A percentile compares a stretch with the other conserved stretches of the same genome.
Evolutionary conservation across 148 eudicot genomes (phyloP).

Genomic region (Euryodendron excelsum): DNA sequence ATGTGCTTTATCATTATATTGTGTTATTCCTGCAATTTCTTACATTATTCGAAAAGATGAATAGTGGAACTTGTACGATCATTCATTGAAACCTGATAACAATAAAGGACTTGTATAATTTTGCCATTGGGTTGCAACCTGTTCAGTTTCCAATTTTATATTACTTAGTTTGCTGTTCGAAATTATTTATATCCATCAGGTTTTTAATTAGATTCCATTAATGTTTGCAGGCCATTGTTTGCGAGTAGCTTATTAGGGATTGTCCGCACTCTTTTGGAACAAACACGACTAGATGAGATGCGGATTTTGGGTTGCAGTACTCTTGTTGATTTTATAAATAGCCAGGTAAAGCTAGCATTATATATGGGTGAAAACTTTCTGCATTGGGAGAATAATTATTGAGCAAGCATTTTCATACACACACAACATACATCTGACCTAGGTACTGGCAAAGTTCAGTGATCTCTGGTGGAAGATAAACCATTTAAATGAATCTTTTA

Average conservation of each 20-base stretch:
- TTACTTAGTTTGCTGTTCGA: not conserved
- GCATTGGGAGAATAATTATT: not conserved
- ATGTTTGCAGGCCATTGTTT: slow-evolving; percentile 72
- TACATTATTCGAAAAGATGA: not conserved
- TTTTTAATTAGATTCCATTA: not conserved
- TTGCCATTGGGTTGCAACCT: not conserved
- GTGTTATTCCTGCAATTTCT: not conserved
- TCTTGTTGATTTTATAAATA: slow-evolving; percentile 69
- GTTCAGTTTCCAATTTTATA: not conserved
- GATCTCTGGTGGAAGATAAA: not conserved
- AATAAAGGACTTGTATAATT: not conserved
- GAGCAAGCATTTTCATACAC: not conserved
- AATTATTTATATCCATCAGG: not conserved
- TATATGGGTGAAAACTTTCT: not conserved
- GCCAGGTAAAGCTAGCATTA: slow-evolving; percentile 50
- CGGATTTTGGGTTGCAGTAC: slow-evolving; percentile 69
- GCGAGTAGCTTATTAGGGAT: slow-evolving; percentile 72
- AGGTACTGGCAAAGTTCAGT: not conserved
- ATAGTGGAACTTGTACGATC: not conserved
- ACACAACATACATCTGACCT: not conserved
- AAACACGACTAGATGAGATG: slow-evolving; percentile 53
- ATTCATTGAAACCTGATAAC: not conserved
- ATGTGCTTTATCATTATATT: not conserved
- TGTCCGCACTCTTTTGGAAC: slow-evolving; percentile 69
- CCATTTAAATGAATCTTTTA: not conserved